Evolutionary conservation across 1,284 basidiomycete genomes (phyloP).

Genomic region (Macrocystidia cucumis): DNA sequence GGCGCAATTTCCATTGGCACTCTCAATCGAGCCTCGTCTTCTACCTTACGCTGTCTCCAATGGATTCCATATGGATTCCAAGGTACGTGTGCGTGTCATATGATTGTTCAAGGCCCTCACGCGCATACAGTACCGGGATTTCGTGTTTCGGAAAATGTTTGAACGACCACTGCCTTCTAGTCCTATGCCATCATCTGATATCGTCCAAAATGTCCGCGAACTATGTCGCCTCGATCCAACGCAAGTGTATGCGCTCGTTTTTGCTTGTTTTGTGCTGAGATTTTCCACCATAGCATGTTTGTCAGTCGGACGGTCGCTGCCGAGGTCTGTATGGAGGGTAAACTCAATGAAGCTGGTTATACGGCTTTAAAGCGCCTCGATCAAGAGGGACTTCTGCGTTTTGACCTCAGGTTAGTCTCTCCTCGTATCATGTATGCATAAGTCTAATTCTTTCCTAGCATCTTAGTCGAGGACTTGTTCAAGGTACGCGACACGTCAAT

Average conservation of each 20-base stretch:
- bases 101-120: slow-evolving; percentile 5
- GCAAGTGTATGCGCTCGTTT: slow-evolving; percentile 31
- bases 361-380: slow-evolving; percentile 57
- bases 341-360: slow-evolving; percentile 59
- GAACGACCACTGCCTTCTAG: slow-evolving; percentile 46
- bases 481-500: slow-evolving; percentile 43
- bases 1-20: slow-evolving; percentile 64
- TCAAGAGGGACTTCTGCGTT: slow-evolving; percentile 50
- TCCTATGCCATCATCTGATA: slow-evolving; percentile 50
- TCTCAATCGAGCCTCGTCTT: slow-evolving; percentile 68
- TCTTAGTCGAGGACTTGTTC: slow-evolving; percentile 50
- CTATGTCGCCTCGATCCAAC: slow-evolving; percentile 56
- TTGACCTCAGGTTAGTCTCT: slow-evolving; percentile 44
- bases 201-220: slow-evolving; percentile 59
- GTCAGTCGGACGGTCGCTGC: slow-evolving; percentile 70
- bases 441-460: slow-evolving; percentile 23
- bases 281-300: slow-evolving; percentile 51
- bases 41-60: slow-evolving; percentile 62
- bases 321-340: slow-evolving; percentile 72
- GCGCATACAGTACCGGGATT: slow-evolving; percentile 58
- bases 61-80: slow-evolving; percentile 68
- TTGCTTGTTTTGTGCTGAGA: slow-evolving; percentile 4
- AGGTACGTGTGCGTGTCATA: slow-evolving; percentile 29
- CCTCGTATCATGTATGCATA: slow-evolving; percentile 6
- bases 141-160: slow-evolving; percentile 77